A percentile compares a stretch with the other conserved stretches of the same genome.
Evolutionary conservation across 345 rosid species (phyloP).

Genomic region (Salix caprea): DNA sequence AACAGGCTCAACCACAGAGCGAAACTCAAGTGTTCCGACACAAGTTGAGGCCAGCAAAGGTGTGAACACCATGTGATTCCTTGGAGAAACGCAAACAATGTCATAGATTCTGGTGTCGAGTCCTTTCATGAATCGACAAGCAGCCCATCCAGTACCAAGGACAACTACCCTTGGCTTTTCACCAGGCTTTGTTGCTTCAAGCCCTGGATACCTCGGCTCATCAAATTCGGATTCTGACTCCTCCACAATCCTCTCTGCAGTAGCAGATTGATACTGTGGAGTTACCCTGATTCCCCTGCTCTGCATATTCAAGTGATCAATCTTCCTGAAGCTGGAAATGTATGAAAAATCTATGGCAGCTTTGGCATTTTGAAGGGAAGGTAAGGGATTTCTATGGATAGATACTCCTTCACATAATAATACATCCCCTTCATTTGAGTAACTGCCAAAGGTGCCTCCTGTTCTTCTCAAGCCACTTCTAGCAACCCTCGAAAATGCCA

Average conservation of each 20-base stretch:
- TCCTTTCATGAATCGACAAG: slow-evolving; percentile 72
- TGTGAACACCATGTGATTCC: slow-evolving; percentile 86
- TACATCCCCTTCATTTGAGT: slow-evolving; percentile 13
- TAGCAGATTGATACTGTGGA: slow-evolving; percentile 33
- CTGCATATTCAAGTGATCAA: slow-evolving; percentile 26
- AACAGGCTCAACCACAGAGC: slow-evolving; percentile 87
- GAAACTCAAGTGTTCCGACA: slow-evolving; percentile 81
- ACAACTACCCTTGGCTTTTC: slow-evolving; percentile 73
- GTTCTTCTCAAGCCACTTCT: slow-evolving; percentile 50
- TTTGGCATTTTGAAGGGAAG: slow-evolving; percentile 21
- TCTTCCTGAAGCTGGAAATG: slow-evolving; percentile 17
- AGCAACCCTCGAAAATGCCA: slow-evolving; percentile 61
- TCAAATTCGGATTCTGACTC: slow-evolving; percentile 43
- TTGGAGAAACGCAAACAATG: slow-evolving; percentile 65
- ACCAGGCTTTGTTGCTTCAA: slow-evolving; percentile 58
- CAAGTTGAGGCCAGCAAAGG: slow-evolving; percentile 78
- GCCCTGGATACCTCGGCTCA: slow-evolving; percentile 39
- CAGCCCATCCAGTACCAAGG: slow-evolving; percentile 79
- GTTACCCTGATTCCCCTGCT: slow-evolving; percentile 50
- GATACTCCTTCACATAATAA: slow-evolving; percentile 12
- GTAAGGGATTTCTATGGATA: slow-evolving; percentile 3
- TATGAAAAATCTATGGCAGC: slow-evolving; percentile 14
- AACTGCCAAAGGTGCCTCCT: slow-evolving; percentile 25
- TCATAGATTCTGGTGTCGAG: slow-evolving; percentile 52
- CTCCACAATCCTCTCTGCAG: slow-evolving; percentile 29